phyloP scores from a whole-genome alignment of 306 rosid species.

The Ziziphus jujuba region DNA sequence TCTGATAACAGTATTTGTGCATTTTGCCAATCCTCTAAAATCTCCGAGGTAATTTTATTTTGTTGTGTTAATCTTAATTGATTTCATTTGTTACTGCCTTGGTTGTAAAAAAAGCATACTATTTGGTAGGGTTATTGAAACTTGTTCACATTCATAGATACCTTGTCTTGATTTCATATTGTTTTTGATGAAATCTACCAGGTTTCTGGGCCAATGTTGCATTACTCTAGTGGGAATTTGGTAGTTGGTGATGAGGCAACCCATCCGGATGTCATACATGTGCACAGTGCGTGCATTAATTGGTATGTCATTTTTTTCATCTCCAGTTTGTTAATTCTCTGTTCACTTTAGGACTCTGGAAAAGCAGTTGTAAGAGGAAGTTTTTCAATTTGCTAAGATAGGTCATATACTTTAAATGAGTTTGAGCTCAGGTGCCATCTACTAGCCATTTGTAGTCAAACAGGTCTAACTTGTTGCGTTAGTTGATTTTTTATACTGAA shows the following conservation, averaged over 20 bases:
- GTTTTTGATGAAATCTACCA: constrained; percentile 28
- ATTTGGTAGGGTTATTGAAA: not conserved
- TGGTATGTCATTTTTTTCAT: constrained; percentile 54
- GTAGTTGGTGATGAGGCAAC: constrained; percentile 58
- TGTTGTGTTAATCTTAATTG: not conserved
- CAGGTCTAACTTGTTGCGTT: not conserved
- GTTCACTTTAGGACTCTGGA: not conserved
- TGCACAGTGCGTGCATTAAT: constrained; percentile 69
- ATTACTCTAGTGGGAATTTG: constrained; percentile 57
- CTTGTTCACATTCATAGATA: not conserved
- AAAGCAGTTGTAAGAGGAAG: not conserved
- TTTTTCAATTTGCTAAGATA: not conserved
- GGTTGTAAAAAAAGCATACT: not conserved
- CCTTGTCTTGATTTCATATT: constrained; percentile 11
- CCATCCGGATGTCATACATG: constrained; percentile 63
- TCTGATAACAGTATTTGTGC: constrained; percentile 51
- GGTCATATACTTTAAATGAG: not conserved
- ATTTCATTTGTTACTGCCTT: not conserved
- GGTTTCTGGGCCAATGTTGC: constrained; percentile 79
- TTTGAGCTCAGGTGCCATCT: not conserved
- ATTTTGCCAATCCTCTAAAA: constrained; percentile 77
- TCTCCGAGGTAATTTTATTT: constrained; percentile 54
- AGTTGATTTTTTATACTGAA: not conserved
- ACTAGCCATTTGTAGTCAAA: not conserved
- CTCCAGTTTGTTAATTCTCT: not conserved